A percentile compares a stretch with the other conserved stretches of the same genome.
Conservation (phyloP, 2,329 filamentous ascomycete genomes). For the Exophiala mesophila region DNA sequence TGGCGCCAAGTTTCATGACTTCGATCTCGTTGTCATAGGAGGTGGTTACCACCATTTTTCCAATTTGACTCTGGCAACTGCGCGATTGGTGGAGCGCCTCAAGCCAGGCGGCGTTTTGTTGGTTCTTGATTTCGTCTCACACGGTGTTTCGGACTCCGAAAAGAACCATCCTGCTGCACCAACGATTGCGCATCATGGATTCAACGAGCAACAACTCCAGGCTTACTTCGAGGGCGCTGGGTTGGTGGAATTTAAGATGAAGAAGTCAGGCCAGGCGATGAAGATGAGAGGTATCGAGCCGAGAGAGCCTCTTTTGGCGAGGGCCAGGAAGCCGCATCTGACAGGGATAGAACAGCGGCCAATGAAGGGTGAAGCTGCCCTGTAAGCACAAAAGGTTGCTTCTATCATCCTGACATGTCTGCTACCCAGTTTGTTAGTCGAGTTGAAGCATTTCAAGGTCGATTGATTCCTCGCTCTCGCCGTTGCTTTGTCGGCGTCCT, state of each 20-base stretch:
- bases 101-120: slow-evolving; percentile 62
- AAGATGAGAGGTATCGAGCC: slow-evolving; percentile 10
- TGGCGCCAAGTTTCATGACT: slow-evolving; percentile 59
- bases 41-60: slow-evolving; percentile 65
- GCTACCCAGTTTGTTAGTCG: too few relatives aligned
- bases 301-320: slow-evolving; percentile 24
- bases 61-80: slow-evolving; percentile 56
- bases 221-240: slow-evolving; percentile 62
- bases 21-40: slow-evolving; percentile 63
- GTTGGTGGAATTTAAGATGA: slow-evolving; percentile 31
- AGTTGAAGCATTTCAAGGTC: too few relatives aligned
- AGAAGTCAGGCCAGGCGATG: slow-evolving; percentile 19
- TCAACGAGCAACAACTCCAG: slow-evolving; percentile 55
- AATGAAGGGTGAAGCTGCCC: too few relatives aligned
- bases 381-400: too few relatives aligned
- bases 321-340: slow-evolving; percentile 18
- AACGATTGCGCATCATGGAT: slow-evolving; percentile 63
- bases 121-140: slow-evolving; percentile 63
- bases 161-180: slow-evolving; percentile 35
- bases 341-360: too few relatives aligned
- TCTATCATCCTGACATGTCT: too few relatives aligned
- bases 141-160: slow-evolving; percentile 32
- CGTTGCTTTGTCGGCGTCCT: too few relatives aligned
- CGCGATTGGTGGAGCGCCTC: slow-evolving; percentile 57
- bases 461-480: too few relatives aligned